These are phyloP conservation scores for Insectozyma bohioensis DNA, from an alignment of 1,139 yeast genomes.

Conservation along the genomic window DNA sequence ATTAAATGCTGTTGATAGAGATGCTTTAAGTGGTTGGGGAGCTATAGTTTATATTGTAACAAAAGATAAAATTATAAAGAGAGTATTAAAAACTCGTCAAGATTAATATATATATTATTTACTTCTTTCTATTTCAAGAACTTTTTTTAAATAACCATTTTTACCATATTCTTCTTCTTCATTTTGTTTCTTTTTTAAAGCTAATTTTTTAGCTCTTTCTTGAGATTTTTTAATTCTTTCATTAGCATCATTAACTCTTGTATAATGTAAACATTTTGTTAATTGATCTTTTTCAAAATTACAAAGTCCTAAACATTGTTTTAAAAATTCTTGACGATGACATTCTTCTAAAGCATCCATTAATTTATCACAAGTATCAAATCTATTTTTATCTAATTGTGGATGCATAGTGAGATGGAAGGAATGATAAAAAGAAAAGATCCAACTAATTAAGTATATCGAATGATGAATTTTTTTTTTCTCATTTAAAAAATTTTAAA, in stretches of 20 bases:
- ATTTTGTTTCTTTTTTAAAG: conserved; percentile 55
- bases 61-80: conserved; percentile 85
- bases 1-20: conserved; percentile 94
- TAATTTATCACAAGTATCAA: conserved; percentile 67
- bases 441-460: no score
- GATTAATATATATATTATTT: conserved; percentile 43
- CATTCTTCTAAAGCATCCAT: conserved; percentile 91
- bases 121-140: conserved; percentile 43
- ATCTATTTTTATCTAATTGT: conserved; percentile 45
- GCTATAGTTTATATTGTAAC: conserved; percentile 92
- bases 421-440: no score
- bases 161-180: conserved; percentile 84
- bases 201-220: conserved; percentile 55
- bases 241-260: conserved; percentile 68
- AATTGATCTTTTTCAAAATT: conserved; percentile 82
- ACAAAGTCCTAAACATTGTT: conserved; percentile 82
- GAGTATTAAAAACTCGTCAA: conserved; percentile 90
- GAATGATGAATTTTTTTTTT: no score
- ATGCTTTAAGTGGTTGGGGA: conserved; percentile 98
- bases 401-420: conserved; percentile 41
- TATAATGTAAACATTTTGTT: conserved; percentile 73
- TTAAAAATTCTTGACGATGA: conserved; percentile 68
- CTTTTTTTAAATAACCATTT: conserved; percentile 66
- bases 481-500: no score
- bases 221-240: conserved; percentile 58